A percentile compares a stretch with the other conserved stretches of the same genome.
These are phyloP conservation scores for Ogataea dorogensis DNA, from an alignment of 805 yeast species.

Conservation along the genomic window DNA sequence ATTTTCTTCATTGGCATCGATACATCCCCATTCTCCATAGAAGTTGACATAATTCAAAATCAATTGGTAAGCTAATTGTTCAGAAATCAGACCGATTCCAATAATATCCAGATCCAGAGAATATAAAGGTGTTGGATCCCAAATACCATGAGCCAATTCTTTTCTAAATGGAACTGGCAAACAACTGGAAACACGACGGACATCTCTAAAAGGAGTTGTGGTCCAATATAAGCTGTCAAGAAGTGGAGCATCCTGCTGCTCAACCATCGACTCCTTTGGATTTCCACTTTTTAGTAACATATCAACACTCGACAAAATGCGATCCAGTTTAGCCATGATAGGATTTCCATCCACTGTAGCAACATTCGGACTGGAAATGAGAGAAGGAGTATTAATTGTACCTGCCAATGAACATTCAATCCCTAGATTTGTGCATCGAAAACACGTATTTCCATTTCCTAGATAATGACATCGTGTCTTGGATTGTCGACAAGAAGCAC, in stretches of 20 bases:
- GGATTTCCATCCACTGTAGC: background rate
- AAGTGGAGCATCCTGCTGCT: constrained; percentile 7
- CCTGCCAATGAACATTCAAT: constrained; percentile 22
- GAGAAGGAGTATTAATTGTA: constrained; percentile 7
- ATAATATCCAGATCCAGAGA: constrained; percentile 19
- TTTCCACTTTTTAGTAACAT: constrained; percentile 4
- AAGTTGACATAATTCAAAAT: constrained; percentile 52
- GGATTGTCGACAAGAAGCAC: constrained; percentile 27
- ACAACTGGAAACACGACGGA: constrained; percentile 20
- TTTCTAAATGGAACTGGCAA: constrained; percentile 27
- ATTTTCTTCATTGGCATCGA: constrained; percentile 48
- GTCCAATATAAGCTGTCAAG: constrained; percentile 19
- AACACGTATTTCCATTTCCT: constrained; percentile 23
- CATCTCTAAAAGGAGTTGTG: constrained; percentile 27
- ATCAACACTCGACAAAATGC: constrained; percentile 3
- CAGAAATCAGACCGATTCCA: constrained; percentile 43
- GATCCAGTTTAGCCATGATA: constrained; percentile 2
- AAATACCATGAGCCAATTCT: constrained; percentile 24
- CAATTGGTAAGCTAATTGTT: constrained; percentile 43
- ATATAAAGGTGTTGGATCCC: background rate
- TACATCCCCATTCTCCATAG: constrained; percentile 63
- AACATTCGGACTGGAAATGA: constrained; percentile 2
- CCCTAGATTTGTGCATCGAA: constrained; percentile 28
- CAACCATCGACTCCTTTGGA: constrained; percentile 2
- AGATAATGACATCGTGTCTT: constrained; percentile 29